Base-by-base conservation (phyloP, 176 grass and related monocot genomes). In the Pontederia paniculata region DNA sequence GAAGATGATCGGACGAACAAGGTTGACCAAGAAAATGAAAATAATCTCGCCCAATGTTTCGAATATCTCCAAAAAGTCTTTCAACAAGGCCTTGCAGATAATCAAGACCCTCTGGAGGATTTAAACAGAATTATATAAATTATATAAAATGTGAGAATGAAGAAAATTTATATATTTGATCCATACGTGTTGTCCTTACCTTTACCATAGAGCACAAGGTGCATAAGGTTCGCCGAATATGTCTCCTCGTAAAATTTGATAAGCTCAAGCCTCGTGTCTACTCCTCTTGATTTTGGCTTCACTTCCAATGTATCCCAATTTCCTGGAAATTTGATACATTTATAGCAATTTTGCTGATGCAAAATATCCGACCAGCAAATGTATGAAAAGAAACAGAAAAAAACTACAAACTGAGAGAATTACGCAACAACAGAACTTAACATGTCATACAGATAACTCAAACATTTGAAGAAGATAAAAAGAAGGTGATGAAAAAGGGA, bases 171-270 rank as follows among this genome's bases (percentile, higher is more conserved):
- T 15, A 42, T 37, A 37, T 37, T 37, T 37, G 28, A 37, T 37
- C 28, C 28, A 44, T 37, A 52, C 37, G 18, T 16, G 63, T 54
- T 17, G 28, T 21, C 54, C 54, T 52, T 61, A 97, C 91, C 91
- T 90, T 78, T 97, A 67, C 76, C 86, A 77, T 97, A 97, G 47
- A 97, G 83, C 62, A 77, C 91, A 69, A 97, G 91, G 50, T 97
- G 77, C 91, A 97, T 97, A 56, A 97, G 73, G 63, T 97, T 97
- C 17, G 91, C 91, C 62, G 91, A 97, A 72, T 97, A 97, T 68
- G 87, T 82, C 58, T 73, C 74, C 74, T 97, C 74, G 44, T 97
- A 97, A 75, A 97, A 97, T 65, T 90, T 97, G 56, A 97, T 60
- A 61, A 97, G 79, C 69, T 89, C 86, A 62, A 65, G 54, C 62